Base-by-base conservation (phyloP, 2,329 filamentous ascomycete species). In the Conoideocrella luteorostrata region DNA sequence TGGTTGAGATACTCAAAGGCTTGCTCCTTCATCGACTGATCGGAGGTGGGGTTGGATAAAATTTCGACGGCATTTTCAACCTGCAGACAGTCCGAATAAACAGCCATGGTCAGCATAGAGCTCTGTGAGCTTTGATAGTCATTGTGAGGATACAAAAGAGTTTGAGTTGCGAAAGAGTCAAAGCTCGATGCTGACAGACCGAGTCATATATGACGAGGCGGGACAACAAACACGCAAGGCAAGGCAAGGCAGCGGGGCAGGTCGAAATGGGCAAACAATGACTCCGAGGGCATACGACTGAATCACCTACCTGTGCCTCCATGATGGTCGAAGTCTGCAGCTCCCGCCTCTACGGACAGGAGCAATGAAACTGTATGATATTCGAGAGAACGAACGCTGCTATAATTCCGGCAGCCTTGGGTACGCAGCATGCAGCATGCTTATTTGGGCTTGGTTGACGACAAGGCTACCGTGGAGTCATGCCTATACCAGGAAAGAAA, bases 31-130 rank as follows among this genome's bases (percentile, higher is more conserved):
- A 94, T 75, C 52, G 73, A 68, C 58, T 78, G 81, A 65, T 90
- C 81, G 56, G 88, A 85, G 57, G 77, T 69, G 47, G 88, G 87
- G 67, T 91, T 84, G 72, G 83, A 93, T 66, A 88, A 88, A 70
- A 97, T 94, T 66, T 93, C 82, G 70, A 97, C 93, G 67, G 93
- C 93, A 71, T 88, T 91, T 70, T 93, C 86, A 66, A 96, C 83
- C 88, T 96, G 59, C 20, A 40, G 44, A n/a, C 7, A 35, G 17
- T 17, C 28, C 26, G n/a, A 35, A 33, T 12, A 29, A 26, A 34
- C 4, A 26, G 17, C 10, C 30, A 38, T 29, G 33, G 38, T 47
- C 41, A 47, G 45, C 21, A 34, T 20, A 12, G n/a, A n/a, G n/a
- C n/a, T n/a, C n/a, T n/a, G n/a, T n/a, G n/a, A n/a, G n/a, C n/a